These are phyloP conservation scores for Xylaria sp. DNA, from an alignment of 2,329 filamentous ascomycete species.

Conservation along the genomic window DNA sequence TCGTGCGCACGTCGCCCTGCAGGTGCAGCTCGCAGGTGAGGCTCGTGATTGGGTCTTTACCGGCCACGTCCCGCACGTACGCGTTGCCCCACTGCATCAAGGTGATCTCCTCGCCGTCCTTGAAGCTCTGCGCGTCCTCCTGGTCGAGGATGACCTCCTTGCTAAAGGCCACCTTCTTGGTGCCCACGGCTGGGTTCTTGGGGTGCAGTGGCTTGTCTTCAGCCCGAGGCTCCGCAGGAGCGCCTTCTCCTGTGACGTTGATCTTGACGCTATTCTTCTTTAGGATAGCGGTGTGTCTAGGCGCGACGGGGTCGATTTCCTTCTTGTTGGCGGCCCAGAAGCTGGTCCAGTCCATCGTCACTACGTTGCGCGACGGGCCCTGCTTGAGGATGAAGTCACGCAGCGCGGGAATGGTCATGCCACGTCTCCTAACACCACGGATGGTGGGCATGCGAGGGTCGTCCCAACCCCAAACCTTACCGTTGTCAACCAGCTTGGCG, in stretches of 20 bases:
- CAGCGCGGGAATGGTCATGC: slow-evolving; percentile 81
- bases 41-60: slow-evolving; percentile 68
- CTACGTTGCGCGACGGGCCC: slow-evolving; percentile 84
- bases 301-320: slow-evolving; percentile 80
- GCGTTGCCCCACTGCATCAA: slow-evolving; percentile 98
- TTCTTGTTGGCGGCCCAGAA: slow-evolving; percentile 83
- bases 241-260: slow-evolving; percentile 74
- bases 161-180: slow-evolving; percentile 85
- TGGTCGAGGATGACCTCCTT: slow-evolving; percentile 84
- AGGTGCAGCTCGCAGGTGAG: slow-evolving; percentile 89
- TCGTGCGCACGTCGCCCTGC: slow-evolving; percentile 92
- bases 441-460: slow-evolving; percentile 89
- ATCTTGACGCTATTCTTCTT: slow-evolving; percentile 77
- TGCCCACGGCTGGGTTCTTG: slow-evolving; percentile 87
- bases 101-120: slow-evolving; percentile 88
- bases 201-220: slow-evolving; percentile 87
- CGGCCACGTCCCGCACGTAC: slow-evolving; percentile 75
- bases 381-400: slow-evolving; percentile 87
- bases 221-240: slow-evolving; percentile 68
- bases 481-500: slow-evolving; percentile 81
- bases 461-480: slow-evolving; percentile 84
- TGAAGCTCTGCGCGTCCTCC: slow-evolving; percentile 83
- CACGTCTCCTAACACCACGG: slow-evolving; percentile 79
- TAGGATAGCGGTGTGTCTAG: slow-evolving; percentile 77
- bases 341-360: slow-evolving; percentile 83